Conservation (phyloP, 176 grass and related monocot species). For the Oryza longistaminata region DNA sequence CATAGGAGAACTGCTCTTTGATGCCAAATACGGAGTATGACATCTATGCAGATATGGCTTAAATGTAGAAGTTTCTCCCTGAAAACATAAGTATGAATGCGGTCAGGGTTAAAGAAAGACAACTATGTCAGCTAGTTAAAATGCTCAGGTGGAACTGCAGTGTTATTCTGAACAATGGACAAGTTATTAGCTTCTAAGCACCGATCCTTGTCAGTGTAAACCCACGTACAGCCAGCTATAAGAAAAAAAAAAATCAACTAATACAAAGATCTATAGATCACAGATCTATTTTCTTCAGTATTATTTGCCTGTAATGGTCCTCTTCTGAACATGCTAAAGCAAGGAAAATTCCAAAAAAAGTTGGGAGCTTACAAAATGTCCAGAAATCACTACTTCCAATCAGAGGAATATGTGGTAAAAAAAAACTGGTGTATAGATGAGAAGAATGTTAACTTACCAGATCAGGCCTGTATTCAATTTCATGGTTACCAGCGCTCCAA, state of each 20-base stretch:
- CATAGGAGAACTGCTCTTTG: conserved; percentile 90
- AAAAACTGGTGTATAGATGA: not conserved
- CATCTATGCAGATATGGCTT: conserved; percentile 86
- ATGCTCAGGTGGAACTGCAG: conserved; percentile 5
- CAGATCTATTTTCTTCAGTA: not conserved
- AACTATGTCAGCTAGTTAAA: conserved; percentile 30
- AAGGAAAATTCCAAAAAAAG: not conserved
- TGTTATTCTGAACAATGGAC: conserved; percentile 7
- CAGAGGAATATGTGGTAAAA: not conserved
- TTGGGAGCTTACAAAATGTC: not conserved
- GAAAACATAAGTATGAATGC: conserved; percentile 28
- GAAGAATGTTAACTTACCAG: conserved; percentile 55
- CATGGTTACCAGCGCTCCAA: conserved; percentile 87
- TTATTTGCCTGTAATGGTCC: not conserved
- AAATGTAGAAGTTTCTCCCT: conserved; percentile 77
- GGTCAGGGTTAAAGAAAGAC: not conserved
- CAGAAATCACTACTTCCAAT: not conserved
- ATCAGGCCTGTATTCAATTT: conserved; percentile 96
- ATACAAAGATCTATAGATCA: not conserved
- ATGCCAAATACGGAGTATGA: conserved; percentile 71
- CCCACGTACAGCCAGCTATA: not conserved
- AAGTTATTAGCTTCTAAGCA: not conserved
- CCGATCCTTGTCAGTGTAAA: not conserved
- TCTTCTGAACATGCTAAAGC: conserved; percentile 24
- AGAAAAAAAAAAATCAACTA: not conserved